Conservation (phyloP, 2,329 filamentous ascomycete genomes). For the Lachnellula cervina region DNA sequence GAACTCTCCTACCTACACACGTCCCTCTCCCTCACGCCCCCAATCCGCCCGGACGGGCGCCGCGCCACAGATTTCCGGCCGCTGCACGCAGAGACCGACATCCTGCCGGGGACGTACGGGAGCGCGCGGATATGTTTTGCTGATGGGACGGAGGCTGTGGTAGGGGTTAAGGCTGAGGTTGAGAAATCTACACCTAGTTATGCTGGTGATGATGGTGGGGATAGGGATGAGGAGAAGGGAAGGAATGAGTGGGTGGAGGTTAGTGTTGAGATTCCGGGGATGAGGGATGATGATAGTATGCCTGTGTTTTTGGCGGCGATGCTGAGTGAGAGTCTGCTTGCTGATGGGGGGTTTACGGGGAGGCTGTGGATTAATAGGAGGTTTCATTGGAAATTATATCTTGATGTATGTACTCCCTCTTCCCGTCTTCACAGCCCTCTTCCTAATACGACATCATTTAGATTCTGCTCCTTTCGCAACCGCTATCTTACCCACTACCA, state of each 20-base stretch:
- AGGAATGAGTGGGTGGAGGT: conserved; percentile 78
- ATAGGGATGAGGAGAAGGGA: conserved; percentile 37
- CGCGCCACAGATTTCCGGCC: conserved; percentile 82
- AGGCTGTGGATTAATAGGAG: conserved; percentile 81
- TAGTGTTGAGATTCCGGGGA: conserved; percentile 84
- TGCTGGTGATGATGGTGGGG: conserved; percentile 36
- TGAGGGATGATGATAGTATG: conserved; percentile 83
- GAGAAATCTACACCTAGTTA: conserved; percentile 56
- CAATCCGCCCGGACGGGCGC: conserved; percentile 84
- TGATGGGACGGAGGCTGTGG: conserved; percentile 92
- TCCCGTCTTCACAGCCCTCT: background rate
- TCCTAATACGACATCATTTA: conserved; percentile 35
- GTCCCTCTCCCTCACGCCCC: conserved; percentile 78
- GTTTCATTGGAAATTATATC: conserved; percentile 94
- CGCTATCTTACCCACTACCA: conserved; percentile 86
- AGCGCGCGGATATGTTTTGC: conserved; percentile 91
- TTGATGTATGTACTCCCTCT: conserved; percentile 66
- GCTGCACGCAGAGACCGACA: conserved; percentile 81
- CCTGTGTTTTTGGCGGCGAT: conserved; percentile 85
- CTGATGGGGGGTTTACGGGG: conserved; percentile 62
- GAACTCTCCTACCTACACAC: conserved; percentile 94
- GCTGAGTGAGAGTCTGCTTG: conserved; percentile 80
- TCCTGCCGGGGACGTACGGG: conserved; percentile 85
- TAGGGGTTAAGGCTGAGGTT: conserved; percentile 92
- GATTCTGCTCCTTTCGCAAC: conserved; percentile 90